Evolutionary conservation across 768 basidiomycete species (phyloP), one percentile per base, ranked within the genome.

Genomic region (Leccinum rimulosum): DNA sequence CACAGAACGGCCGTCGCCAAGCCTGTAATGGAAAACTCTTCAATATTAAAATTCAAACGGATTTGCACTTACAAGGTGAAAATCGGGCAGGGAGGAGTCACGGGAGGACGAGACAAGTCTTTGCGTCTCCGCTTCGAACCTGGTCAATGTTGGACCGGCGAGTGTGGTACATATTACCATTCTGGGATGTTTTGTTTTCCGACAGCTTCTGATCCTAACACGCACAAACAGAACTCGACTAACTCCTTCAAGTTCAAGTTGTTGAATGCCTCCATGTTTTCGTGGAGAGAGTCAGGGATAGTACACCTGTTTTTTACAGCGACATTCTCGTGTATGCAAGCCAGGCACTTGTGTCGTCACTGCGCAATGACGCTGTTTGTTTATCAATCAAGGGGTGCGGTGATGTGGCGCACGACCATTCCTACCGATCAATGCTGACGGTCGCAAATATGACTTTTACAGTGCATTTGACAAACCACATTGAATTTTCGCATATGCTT

Each of bases 181-280:
- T 66, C 56, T 55, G n/a, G 62, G 59, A 52, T 8, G 15, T 9
- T 36, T 61, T 70, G 63, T 69, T 71, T 70, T 59, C 60, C 56
- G 36, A 50, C 22, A 61, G 54, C 69, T 62, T 70, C 60, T 64
- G 63, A 71, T 67, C 70, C 67, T 70, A 70, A 71, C 64, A 70
- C n/a, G 17, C 27, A 17, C 61, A 70, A 71, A 69, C 11, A 71
- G 10, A 10, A 12, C 14, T 17, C 58, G 63, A 71, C 50, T 25
- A 3, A 22, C 12, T 3, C 40, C 38, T 43, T 33, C 35, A 15
- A 9, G 38, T 9, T 9, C 27, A 27, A 33, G 31, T 33, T 1
- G 1, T 33, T 33, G 43, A 45, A 45, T 45, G 43, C 19, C 5
- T 19, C 19, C 43, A 45, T 45, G 43, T 19, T 17, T 19, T 45